Conservation (phyloP, 73 alveolate species). For the Tetrahymena elliotti region DNA sequence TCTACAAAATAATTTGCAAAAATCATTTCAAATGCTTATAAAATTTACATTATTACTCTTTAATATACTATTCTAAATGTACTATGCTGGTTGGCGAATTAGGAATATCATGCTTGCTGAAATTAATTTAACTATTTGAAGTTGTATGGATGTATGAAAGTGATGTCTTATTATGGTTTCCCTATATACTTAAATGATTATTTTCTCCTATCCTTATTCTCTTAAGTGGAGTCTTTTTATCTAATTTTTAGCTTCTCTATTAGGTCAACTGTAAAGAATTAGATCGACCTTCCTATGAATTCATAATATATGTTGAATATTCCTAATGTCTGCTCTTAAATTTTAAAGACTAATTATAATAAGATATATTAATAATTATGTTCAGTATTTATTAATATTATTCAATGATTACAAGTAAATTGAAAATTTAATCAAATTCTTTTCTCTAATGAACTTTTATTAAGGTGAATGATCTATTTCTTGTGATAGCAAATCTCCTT, state of each 20-base stretch:
- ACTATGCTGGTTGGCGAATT: neutral
- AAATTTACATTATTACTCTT: neutral
- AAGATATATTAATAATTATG: neutral
- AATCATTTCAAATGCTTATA: neutral
- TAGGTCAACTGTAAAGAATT: neutral
- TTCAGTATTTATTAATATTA: neutral
- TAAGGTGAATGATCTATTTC: too few species aligned
- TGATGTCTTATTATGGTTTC: neutral
- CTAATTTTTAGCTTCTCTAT: neutral
- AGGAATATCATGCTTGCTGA: neutral
- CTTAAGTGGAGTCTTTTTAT: neutral
- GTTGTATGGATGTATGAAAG: neutral
- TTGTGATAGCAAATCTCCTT: neutral
- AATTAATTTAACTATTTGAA: neutral
- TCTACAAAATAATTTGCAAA: neutral
- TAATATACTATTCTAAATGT: neutral
- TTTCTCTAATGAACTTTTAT: neutral
- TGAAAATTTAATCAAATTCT: neutral
- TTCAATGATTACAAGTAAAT: neutral
- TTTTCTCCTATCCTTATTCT: neutral
- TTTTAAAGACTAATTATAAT: neutral
- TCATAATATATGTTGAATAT: neutral
- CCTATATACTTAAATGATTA: neutral
- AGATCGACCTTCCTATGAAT: neutral
- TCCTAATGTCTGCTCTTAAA: neutral